Percentiles rank a stretch among this genome's conserved stretches.
Conservation (phyloP, 2,329 filamentous ascomycete species). For the Neofusicoccum ribis region DNA sequence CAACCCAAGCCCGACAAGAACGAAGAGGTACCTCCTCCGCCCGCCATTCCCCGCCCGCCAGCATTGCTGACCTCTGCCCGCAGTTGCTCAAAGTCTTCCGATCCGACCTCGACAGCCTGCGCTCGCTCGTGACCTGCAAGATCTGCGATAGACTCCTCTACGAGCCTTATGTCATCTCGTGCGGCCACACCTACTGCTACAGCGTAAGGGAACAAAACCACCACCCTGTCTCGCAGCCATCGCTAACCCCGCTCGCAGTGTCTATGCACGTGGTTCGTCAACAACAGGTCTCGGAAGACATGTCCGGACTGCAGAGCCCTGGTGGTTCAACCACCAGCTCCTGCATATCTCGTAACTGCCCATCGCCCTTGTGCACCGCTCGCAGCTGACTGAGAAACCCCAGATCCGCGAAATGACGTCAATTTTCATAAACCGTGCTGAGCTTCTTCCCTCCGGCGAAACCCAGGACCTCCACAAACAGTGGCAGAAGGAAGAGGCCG, state of each 20-base stretch:
- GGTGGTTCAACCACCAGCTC: constrained; percentile 61
- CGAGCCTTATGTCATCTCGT: constrained; percentile 67
- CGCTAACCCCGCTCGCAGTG: constrained; percentile 47
- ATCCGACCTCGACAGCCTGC: constrained; percentile 61
- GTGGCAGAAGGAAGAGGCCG: constrained; percentile 60
- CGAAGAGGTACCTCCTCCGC: constrained; percentile 33
- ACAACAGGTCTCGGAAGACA: constrained; percentile 59
- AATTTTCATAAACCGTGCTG: constrained; percentile 60
- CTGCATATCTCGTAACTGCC: constrained; percentile 57
- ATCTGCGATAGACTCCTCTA: constrained; percentile 69
- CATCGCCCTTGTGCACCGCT: constrained; percentile 28
- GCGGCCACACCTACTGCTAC: constrained; percentile 73
- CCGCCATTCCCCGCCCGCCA: not conserved
- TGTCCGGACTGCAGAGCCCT: constrained; percentile 67
- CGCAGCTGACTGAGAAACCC: constrained; percentile 36
- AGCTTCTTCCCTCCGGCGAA: constrained; percentile 64
- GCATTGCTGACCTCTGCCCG: constrained; percentile 26
- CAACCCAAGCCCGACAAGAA: constrained; percentile 33
- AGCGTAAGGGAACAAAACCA: constrained; percentile 46
- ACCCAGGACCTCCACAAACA: constrained; percentile 61
- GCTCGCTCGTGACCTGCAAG: constrained; percentile 63
- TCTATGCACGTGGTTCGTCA: constrained; percentile 56
- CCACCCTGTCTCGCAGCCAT: constrained; percentile 34
- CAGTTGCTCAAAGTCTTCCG: constrained; percentile 42
- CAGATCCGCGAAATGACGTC: constrained; percentile 63